Base-by-base conservation (phyloP, 495 filamentous ascomycete genomes). In the Lasiosphaeria ovina region DNA sequence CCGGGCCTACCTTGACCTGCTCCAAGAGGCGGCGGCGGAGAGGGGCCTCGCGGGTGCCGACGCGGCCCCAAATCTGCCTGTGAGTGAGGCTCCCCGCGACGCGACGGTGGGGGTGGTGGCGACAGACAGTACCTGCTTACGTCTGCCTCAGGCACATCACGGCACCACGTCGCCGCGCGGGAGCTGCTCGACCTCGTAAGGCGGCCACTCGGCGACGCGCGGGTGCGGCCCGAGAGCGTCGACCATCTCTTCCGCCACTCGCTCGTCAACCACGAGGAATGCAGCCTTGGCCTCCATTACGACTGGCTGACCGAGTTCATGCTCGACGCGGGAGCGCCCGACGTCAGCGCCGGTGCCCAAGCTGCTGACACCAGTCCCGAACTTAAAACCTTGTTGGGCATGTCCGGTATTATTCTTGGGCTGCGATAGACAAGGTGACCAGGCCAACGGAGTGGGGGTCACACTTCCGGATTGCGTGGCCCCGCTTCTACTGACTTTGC, bases 281-380 rank as follows among this genome's bases (percentile, higher is more conserved):
- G 47, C 47, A 49, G 47, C 47, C 47, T 49, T 1, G 47, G 47
- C 12, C 12, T 49, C 47, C 47, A 49, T 3, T 16, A 17, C 7
- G 47, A 49, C 47, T 49, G 47, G 47, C 7, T 5, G 10, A 7
- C 47, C 47, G 47, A 49, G 47, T 49, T 49, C 17, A n/a, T 50
- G 8, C 11, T 50, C 48, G 48, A 17, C 48, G 8, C 8, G 7
- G 3, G 2, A 8, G 7, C 48, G 16, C 8, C 48, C 48, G 31
- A 50, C 48, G 2, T 50, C 12, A 17, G 48, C 24, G 24, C 24
- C 24, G 24, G 24, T 24, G 24, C 24, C 24, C 24, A 24, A 24
- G 24, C 24, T 24, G 24, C 24, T 24, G 24, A 24, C 24, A 24
- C 24, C 24, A 24, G 24, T 24, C 24, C 24, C 24, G 24, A 24